Conservation (phyloP, 2,329 filamentous ascomycete species). For the Talaromyces sp. region DNA sequence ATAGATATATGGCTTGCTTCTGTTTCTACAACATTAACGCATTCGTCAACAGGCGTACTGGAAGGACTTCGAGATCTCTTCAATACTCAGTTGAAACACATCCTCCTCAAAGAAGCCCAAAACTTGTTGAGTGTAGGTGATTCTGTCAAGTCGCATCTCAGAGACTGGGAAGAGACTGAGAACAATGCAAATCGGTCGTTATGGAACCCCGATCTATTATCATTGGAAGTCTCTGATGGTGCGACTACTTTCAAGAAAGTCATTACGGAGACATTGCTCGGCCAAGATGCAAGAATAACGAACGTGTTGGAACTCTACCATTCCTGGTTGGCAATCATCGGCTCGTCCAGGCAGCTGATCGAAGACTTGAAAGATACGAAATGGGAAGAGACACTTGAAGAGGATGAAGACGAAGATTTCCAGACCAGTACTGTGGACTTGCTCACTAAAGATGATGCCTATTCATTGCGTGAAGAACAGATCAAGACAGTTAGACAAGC, state of each 20-base stretch:
- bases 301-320: slow-evolving; percentile 62
- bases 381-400: slow-evolving; percentile 40
- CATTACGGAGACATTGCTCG: slow-evolving; percentile 66
- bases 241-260: slow-evolving; percentile 65
- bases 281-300: slow-evolving; percentile 64
- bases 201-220: slow-evolving; percentile 65
- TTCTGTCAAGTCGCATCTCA: slow-evolving; percentile 60
- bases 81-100: slow-evolving; percentile 62
- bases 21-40: slow-evolving; percentile 57
- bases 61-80: slow-evolving; percentile 65
- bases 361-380: slow-evolving; percentile 34
- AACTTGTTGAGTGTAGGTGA: slow-evolving; percentile 63
- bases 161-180: slow-evolving; percentile 55
- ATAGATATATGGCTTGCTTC: slow-evolving; percentile 70
- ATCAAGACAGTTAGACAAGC: slow-evolving; percentile 54
- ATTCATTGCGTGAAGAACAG: slow-evolving; percentile 58
- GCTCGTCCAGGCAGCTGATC: slow-evolving; percentile 40
- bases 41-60: slow-evolving; percentile 59
- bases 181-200: slow-evolving; percentile 54
- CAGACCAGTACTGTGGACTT: slow-evolving; percentile 37
- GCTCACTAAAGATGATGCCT: slow-evolving; percentile 69
- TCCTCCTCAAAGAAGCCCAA: slow-evolving; percentile 61
- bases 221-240: slow-evolving; percentile 62
- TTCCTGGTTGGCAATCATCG: slow-evolving; percentile 70
- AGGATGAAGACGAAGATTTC: slow-evolving; percentile 36